These are phyloP conservation scores for Torulaspora franciscae DNA, from an alignment of 805 yeast species.

Conservation along the genomic window DNA sequence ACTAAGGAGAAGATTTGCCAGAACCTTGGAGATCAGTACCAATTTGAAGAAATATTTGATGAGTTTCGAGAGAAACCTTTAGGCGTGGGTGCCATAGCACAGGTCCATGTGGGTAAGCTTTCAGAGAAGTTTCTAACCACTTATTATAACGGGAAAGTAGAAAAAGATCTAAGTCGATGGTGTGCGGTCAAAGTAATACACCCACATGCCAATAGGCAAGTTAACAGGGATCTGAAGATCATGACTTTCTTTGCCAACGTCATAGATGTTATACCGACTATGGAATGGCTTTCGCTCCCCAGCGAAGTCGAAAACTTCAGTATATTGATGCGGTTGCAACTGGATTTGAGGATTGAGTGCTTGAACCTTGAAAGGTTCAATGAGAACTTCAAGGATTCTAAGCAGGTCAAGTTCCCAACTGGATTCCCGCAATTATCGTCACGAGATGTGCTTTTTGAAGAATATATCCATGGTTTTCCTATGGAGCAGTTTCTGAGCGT, in stretches of 20 bases:
- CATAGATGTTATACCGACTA: constrained; percentile 75
- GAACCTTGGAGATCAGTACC: constrained; percentile 48
- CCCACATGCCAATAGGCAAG: constrained; percentile 70
- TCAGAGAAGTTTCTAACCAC: constrained; percentile 42
- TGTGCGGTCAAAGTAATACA: constrained; percentile 93
- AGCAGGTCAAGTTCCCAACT: constrained; percentile 73
- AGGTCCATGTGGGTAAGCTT: constrained; percentile 76
- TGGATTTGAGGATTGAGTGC: constrained; percentile 88
- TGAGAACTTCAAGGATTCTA: constrained; percentile 53
- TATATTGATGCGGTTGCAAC: constrained; percentile 77
- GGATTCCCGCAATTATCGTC: constrained; percentile 64
- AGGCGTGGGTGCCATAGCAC: constrained; percentile 99
- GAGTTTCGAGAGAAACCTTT: constrained; percentile 70
- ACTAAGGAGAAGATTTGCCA: constrained; percentile 56
- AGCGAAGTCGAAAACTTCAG: constrained; percentile 89
- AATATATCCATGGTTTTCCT: constrained; percentile 75
- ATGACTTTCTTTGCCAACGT: constrained; percentile 74
- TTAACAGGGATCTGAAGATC: constrained; percentile 74
- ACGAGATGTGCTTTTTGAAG: constrained; percentile 76
- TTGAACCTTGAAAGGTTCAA: constrained; percentile 69
- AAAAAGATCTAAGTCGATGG: constrained; percentile 36
- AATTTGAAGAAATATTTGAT: constrained; percentile 71
- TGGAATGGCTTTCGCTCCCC: constrained; percentile 97
- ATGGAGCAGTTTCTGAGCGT: constrained; percentile 63
- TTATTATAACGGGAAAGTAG: constrained; percentile 15